Conservation (phyloP, 164 flowering plant genomes). For the Amborella trichopoda region DNA sequence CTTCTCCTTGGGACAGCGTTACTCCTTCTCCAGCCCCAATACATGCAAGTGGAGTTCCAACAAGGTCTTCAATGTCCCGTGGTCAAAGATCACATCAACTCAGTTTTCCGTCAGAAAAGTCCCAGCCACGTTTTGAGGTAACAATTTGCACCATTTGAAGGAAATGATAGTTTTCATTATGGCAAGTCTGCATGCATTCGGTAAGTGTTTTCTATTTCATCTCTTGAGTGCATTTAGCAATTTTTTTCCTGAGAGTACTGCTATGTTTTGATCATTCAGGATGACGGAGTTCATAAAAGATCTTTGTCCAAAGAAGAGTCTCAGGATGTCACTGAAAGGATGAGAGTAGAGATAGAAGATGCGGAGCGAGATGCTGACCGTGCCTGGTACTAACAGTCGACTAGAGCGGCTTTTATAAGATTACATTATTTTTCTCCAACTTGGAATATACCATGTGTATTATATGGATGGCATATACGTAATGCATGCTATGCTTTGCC, state of each 20-base stretch:
- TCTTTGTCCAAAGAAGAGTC: slow-evolving; percentile 22
- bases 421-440: too few relatives aligned
- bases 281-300: slow-evolving; percentile 20
- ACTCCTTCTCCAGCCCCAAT: slow-evolving; percentile 88
- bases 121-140: too few relatives aligned
- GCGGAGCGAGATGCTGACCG: slow-evolving; percentile 52
- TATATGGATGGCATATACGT: too few relatives aligned
- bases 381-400: slow-evolving; percentile 93
- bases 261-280: slow-evolving; percentile 19
- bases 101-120: slow-evolving; percentile 18
- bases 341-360: slow-evolving; percentile 92
- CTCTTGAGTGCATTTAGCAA: not conserved
- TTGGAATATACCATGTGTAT: too few relatives aligned
- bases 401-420: too few relatives aligned
- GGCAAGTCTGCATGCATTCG: too few relatives aligned
- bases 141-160: too few relatives aligned
- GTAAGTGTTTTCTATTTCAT: not conserved
- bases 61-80: slow-evolving; percentile 44
- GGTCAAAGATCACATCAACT: slow-evolving; percentile 40
- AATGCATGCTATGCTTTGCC: too few relatives aligned
- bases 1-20: slow-evolving; percentile 78
- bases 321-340: slow-evolving; percentile 54
- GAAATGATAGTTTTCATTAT: too few relatives aligned
- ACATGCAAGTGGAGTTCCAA: slow-evolving; percentile 79
- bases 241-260: not conserved